phyloP scores from a whole-genome alignment of 306 rosid genomes.

The Lablab purpureus region DNA sequence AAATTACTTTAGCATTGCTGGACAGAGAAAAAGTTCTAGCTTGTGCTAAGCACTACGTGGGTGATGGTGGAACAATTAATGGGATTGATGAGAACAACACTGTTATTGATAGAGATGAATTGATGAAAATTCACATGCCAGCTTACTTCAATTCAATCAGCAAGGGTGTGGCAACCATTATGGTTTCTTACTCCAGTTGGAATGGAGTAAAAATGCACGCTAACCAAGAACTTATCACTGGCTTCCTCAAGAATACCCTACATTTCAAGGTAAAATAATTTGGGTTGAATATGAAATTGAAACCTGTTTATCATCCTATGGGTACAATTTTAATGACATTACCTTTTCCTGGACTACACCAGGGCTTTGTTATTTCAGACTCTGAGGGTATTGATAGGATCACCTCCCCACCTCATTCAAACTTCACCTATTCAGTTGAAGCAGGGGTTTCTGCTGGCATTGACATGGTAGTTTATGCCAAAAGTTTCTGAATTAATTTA shows the following conservation, averaged over 20 bases:
- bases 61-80: constrained; percentile 56
- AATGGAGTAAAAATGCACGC: constrained; percentile 61
- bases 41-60: constrained; percentile 58
- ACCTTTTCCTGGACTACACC: constrained; percentile 29
- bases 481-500: constrained; percentile 19
- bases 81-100: constrained; percentile 56
- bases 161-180: constrained; percentile 58
- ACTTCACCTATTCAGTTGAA: constrained; percentile 54
- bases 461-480: constrained; percentile 53
- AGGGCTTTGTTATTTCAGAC: constrained; percentile 66
- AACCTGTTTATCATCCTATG: not conserved
- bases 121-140: constrained; percentile 57
- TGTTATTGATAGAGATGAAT: constrained; percentile 43
- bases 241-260: constrained; percentile 52
- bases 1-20: constrained; percentile 9
- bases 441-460: constrained; percentile 61
- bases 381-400: constrained; percentile 61
- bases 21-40: constrained; percentile 53
- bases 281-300: not conserved
- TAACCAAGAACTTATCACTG: constrained; percentile 51
- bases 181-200: constrained; percentile 65
- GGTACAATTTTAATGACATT: not conserved
- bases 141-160: constrained; percentile 45
- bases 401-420: constrained; percentile 56
- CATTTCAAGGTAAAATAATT: constrained; percentile 49